Percentiles rank a stretch among this genome's conserved stretches.
phyloP scores from a whole-genome alignment of 2,329 filamentous ascomycete species.

The Pyrenochaeta sp. region DNA sequence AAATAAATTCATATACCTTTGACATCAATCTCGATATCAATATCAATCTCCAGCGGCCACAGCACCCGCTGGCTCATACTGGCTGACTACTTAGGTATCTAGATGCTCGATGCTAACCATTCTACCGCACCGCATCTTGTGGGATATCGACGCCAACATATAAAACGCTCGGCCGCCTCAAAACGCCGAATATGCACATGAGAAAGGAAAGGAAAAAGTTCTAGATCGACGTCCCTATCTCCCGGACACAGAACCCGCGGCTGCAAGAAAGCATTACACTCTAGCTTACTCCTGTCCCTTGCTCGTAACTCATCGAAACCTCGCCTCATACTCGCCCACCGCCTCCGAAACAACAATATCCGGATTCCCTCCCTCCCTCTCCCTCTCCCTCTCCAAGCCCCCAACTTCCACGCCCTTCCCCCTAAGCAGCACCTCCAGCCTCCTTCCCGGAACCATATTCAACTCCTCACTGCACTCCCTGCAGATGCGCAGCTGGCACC shows the following conservation, averaged over 20 bases:
- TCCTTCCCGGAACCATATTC: slow-evolving; percentile 19
- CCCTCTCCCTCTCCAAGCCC: slow-evolving; percentile 2
- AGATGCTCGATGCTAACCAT: too few species aligned
- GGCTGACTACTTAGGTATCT: too few species aligned
- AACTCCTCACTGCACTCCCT: slow-evolving; percentile 36
- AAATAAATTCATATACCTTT: too few species aligned
- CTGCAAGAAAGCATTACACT: too few species aligned
- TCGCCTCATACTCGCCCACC: slow-evolving; percentile 1
- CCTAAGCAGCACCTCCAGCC: slow-evolving; percentile 27
- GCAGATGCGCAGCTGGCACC: slow-evolving; percentile 48
- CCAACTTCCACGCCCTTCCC: slow-evolving; percentile 9
- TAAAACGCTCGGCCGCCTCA: not conserved
- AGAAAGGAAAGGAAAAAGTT: not conserved
- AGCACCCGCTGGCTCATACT: too few species aligned
- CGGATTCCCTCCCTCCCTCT: not conserved
- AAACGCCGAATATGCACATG: not conserved
- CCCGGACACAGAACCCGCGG: too few species aligned
- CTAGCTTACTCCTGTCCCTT: not conserved
- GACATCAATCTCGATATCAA: too few species aligned
- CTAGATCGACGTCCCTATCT: too few species aligned
- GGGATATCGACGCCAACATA: too few species aligned
- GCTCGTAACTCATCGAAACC: slow-evolving; percentile 4
- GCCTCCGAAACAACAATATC: slow-evolving; percentile 13
- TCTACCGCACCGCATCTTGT: too few species aligned
- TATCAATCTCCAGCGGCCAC: too few species aligned